These are phyloP conservation scores for Metroxylon sagu DNA, from an alignment of 176 grass and related monocot species.

Conservation along the genomic window DNA sequence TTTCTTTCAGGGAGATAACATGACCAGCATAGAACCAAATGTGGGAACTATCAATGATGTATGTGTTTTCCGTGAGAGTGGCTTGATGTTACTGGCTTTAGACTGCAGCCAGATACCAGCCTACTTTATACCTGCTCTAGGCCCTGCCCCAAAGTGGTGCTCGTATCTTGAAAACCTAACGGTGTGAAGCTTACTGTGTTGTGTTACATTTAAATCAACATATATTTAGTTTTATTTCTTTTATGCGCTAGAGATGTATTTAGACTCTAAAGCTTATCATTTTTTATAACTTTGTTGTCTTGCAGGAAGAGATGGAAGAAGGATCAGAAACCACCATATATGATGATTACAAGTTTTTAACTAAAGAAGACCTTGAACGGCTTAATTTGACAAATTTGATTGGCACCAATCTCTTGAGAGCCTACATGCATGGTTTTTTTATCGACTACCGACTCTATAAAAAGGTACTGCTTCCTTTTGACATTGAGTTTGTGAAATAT, in stretches of 20 bases:
- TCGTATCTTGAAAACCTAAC: conserved; percentile 93
- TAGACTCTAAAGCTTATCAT: not conserved
- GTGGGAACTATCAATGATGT: conserved; percentile 74
- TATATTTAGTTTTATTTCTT: not conserved
- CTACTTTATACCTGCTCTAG: conserved; percentile 78
- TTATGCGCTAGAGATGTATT: not conserved
- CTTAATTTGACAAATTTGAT: conserved; percentile 65
- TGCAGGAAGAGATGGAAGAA: conserved; percentile 98
- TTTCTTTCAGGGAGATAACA: conserved; percentile 64
- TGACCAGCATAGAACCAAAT: conserved; percentile 91
- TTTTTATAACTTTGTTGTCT: not conserved
- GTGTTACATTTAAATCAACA: not conserved
- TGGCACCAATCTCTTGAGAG: conserved; percentile 49
- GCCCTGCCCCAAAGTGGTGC: conserved; percentile 96
- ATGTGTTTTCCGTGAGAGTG: conserved; percentile 69
- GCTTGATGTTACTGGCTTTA: conserved; percentile 75
- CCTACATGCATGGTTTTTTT: conserved; percentile 66
- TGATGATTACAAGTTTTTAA: conserved; percentile 79
- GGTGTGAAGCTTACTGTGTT: conserved; percentile 28
- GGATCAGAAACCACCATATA: conserved; percentile 49
- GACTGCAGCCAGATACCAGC: conserved; percentile 92
- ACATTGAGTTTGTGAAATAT: not conserved
- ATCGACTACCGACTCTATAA: conserved; percentile 70
- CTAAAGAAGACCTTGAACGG: conserved; percentile 77
- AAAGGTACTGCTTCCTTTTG: conserved; percentile 40